phyloP scores from a whole-genome alignment of 2,329 filamentous ascomycete genomes.

The Calonectria naviculata region DNA sequence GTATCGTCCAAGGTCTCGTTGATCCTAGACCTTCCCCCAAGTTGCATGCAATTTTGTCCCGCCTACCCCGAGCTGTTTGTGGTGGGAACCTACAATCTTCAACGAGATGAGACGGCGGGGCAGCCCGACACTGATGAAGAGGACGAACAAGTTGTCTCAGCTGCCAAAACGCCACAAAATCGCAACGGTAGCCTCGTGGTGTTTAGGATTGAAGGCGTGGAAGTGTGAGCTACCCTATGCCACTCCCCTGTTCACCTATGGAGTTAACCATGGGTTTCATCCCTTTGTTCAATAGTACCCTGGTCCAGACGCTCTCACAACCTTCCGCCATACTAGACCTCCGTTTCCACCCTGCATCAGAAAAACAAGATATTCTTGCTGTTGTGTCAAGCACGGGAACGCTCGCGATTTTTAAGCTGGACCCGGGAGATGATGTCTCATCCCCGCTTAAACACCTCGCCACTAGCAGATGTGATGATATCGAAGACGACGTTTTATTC shows the following conservation, averaged over 20 bases:
- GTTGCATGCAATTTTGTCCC: conserved; percentile 81
- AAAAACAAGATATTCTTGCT: conserved; percentile 67
- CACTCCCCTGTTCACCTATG: not conserved
- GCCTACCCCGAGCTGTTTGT: conserved; percentile 73
- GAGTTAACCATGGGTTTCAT: conserved; percentile 11
- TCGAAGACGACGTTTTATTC: conserved; percentile 71
- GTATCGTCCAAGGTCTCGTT: conserved; percentile 60
- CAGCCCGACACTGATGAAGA: conserved; percentile 31
- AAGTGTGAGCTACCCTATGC: conserved; percentile 62
- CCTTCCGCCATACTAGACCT: conserved; percentile 85
- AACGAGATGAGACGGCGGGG: conserved; percentile 54
- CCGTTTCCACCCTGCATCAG: conserved; percentile 73
- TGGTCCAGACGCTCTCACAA: conserved; percentile 69
- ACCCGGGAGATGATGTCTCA: conserved; percentile 48
- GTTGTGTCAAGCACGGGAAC: conserved; percentile 82
- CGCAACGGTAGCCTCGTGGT: conserved; percentile 81
- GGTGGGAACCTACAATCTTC: conserved; percentile 86
- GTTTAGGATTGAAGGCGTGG: conserved; percentile 64
- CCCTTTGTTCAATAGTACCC: conserved; percentile 53
- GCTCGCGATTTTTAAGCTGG: conserved; percentile 71
- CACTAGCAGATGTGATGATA: conserved; percentile 58
- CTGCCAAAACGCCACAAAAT: conserved; percentile 61
- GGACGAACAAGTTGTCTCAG: conserved; percentile 36
- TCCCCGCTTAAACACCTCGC: conserved; percentile 52
- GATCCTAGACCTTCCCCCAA: conserved; percentile 75